Conservation (phyloP, 352 stramenopile genomes). For the Pythium monospermum region DNA sequence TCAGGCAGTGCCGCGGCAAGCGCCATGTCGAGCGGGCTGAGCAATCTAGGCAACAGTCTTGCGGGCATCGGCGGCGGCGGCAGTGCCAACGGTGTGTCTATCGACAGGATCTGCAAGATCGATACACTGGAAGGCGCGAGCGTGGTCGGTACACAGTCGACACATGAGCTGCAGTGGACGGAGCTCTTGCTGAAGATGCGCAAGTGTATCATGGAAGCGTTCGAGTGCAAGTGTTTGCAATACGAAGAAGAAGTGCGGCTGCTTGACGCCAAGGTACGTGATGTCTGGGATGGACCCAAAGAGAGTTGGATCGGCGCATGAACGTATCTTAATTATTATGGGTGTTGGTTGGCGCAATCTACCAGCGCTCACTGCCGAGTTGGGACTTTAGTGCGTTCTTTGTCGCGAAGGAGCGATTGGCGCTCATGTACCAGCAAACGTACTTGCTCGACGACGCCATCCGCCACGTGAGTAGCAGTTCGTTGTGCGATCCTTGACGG, state of each 20-base stretch:
- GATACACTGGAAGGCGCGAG: slow-evolving; percentile 71
- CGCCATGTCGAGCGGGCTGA: slow-evolving; percentile 2
- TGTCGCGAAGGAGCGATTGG: slow-evolving; percentile 68
- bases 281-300: not conserved
- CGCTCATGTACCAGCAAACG: slow-evolving; percentile 82
- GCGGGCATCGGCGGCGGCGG: slow-evolving; percentile 13
- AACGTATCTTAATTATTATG: no score
- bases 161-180: slow-evolving; percentile 78
- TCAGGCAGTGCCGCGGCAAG: slow-evolving; percentile 1
- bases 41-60: slow-evolving; percentile 19
- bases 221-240: slow-evolving; percentile 70
- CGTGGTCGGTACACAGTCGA: slow-evolving; percentile 54
- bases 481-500: no score
- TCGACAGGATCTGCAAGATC: slow-evolving; percentile 80
- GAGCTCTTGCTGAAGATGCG: slow-evolving; percentile 59
- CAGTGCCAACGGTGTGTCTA: slow-evolving; percentile 14
- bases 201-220: slow-evolving; percentile 81
- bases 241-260: slow-evolving; percentile 71
- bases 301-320: not conserved
- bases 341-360: no score
- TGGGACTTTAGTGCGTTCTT: slow-evolving; percentile 85
- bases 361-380: slow-evolving; percentile 30
- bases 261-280: slow-evolving; percentile 51
- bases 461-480: slow-evolving; percentile 65
- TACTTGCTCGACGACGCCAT: slow-evolving; percentile 80